Evolutionary conservation across 441 rosid species (phyloP).

Genomic region (Croton setiger): DNA sequence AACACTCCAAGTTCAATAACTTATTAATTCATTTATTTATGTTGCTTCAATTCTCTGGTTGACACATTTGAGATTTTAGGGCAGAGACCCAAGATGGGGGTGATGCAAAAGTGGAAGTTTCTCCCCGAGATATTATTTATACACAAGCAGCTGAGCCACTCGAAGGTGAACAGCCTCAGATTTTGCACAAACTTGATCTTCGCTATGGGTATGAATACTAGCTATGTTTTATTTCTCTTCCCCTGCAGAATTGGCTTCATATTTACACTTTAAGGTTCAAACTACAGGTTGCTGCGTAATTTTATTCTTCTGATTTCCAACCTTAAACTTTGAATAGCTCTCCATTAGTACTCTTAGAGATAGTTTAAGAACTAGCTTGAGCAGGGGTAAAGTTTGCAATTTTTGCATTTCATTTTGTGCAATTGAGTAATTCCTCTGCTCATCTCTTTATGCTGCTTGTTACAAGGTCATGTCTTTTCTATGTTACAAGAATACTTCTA

Average conservation of each 20-base stretch:
- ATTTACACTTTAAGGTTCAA: slow-evolving; percentile 8
- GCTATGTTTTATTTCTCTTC: slow-evolving; percentile 9
- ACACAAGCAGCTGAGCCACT: slow-evolving; percentile 70
- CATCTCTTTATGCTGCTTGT: slow-evolving; percentile 3
- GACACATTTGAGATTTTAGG: slow-evolving; percentile 45
- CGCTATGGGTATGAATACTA: slow-evolving; percentile 75
- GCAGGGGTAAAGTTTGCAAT: not conserved
- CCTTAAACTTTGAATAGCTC: not conserved
- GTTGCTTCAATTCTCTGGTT: slow-evolving; percentile 19
- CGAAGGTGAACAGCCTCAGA: slow-evolving; percentile 70
- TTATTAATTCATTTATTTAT: slow-evolving; percentile 3
- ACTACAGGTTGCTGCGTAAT: not conserved
- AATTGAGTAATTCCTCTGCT: not conserved
- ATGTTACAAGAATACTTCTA: not conserved
- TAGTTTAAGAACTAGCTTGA: not conserved
- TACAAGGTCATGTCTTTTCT: not conserved
- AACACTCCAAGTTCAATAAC: not conserved
- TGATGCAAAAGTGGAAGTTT: slow-evolving; percentile 90
- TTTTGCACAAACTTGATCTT: slow-evolving; percentile 87
- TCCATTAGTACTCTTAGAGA: not conserved
- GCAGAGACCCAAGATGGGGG: slow-evolving; percentile 97
- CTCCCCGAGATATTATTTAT: slow-evolving; percentile 90
- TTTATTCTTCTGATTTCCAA: not conserved
- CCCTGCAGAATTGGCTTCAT: slow-evolving; percentile 16
- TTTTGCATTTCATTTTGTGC: too few relatives aligned